Percentiles rank a stretch among this genome's conserved stretches.
Conservation (phyloP, 164 flowering plant species). For the Euptelea pleiosperma region DNA sequence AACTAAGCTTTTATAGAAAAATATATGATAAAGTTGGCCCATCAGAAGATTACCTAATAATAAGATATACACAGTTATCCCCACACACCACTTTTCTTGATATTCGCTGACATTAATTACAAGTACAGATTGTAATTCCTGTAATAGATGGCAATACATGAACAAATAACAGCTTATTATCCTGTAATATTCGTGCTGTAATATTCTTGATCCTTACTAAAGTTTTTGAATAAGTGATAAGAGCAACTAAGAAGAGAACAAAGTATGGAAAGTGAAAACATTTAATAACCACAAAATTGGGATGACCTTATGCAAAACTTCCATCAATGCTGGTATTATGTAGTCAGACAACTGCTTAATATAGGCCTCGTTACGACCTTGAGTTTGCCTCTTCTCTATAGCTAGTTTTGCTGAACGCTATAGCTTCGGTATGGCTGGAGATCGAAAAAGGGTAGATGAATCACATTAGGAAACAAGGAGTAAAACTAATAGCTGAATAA, state of each 20-base stretch:
- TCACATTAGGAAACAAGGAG: not conserved
- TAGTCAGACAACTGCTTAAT: conserved; percentile 58
- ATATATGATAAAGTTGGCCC: no score
- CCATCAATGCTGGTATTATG: conserved; percentile 56
- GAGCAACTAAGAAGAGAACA: not conserved
- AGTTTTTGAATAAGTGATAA: no score
- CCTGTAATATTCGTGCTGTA: no score
- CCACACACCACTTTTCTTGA: no score
- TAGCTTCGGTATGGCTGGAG: conserved; percentile 62
- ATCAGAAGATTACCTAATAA: no score
- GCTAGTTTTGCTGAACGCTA: conserved; percentile 60
- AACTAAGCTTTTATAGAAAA: no score
- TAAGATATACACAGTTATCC: no score
- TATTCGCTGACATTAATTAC: no score
- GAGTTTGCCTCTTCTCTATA: conserved; percentile 57
- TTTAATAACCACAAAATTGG: not conserved
- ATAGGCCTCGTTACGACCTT: conserved; percentile 58
- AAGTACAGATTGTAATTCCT: no score
- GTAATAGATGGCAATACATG: no score
- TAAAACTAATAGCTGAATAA: conserved; percentile 38
- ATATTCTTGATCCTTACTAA: no score
- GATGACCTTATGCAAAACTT: conserved; percentile 56
- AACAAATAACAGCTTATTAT: no score
- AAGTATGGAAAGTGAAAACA: not conserved
- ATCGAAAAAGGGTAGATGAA: not conserved